Conservation (phyloP, 106 monocot species). For the Dioscorea alata region DNA sequence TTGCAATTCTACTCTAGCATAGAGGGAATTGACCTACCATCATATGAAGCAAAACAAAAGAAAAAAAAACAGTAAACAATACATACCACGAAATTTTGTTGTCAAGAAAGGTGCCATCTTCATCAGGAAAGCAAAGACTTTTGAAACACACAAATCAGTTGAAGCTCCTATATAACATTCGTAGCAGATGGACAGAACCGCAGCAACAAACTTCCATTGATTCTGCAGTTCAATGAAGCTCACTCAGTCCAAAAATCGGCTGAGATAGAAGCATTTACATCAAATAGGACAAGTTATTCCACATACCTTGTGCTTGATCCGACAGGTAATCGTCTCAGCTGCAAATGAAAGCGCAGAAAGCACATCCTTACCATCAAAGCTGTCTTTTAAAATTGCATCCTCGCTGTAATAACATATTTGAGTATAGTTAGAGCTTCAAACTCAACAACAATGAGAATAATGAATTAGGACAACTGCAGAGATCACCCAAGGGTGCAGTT, state of each 20-base stretch:
- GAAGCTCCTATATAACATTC: conserved; percentile 50
- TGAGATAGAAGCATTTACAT: not conserved
- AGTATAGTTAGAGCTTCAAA: not conserved
- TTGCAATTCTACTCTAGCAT: too few species aligned
- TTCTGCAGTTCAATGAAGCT: conserved; percentile 24
- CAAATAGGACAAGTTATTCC: not conserved
- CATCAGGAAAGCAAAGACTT: conserved; percentile 47
- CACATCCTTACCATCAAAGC: conserved; percentile 12
- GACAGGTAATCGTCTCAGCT: conserved; percentile 39
- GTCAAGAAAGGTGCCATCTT: conserved; percentile 34
- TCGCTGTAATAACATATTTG: conserved; percentile 21
- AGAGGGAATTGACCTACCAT: too few species aligned
- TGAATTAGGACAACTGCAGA: not conserved
- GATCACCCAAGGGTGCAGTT: too few species aligned
- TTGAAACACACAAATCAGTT: conserved; percentile 39
- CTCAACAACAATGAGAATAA: too few species aligned
- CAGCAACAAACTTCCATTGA: conserved; percentile 37
- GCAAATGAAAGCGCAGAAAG: conserved; percentile 37
- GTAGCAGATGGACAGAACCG: conserved; percentile 47
- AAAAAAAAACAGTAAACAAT: not conserved
- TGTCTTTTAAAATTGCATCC: conserved; percentile 20
- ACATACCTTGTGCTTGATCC: conserved; percentile 42
- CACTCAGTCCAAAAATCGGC: not conserved
- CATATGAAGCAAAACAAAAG: not conserved
- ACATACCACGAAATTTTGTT: conserved; percentile 50